A percentile compares a stretch with the other conserved stretches of the same genome.
phyloP scores from a whole-genome alignment of 371 early-diverging fungal species.

The Lichtheimia corymbifera region DNA sequence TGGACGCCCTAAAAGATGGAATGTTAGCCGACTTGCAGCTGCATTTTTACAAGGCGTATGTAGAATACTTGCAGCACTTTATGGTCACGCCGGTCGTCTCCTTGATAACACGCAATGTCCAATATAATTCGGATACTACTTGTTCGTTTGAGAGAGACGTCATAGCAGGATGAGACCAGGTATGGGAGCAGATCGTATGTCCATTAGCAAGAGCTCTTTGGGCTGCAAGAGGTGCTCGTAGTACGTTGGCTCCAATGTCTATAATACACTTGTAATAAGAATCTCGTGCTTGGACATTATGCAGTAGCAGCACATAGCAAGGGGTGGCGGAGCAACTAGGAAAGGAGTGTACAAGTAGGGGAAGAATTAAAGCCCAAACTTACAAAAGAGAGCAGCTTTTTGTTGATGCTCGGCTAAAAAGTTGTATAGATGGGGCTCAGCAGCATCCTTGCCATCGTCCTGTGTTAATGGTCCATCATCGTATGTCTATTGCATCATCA shows the following conservation, averaged over 20 bases:
- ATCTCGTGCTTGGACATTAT: too few relatives aligned
- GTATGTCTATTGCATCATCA: constrained; percentile 17
- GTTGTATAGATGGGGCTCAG: constrained; percentile 50
- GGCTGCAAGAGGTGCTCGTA: constrained; percentile 43
- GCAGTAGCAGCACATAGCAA: too few relatives aligned
- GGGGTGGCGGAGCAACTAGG: not conserved
- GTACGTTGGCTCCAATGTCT: constrained; percentile 53
- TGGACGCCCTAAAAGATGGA: constrained; percentile 27
- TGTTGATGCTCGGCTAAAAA: constrained; percentile 37
- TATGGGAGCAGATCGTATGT: constrained; percentile 51
- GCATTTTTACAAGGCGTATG: too few relatives aligned
- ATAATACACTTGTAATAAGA: too few relatives aligned
- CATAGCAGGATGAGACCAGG: constrained; percentile 66
- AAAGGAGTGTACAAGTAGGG: not conserved
- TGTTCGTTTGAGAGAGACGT: constrained; percentile 52
- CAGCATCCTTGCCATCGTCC: constrained; percentile 22
- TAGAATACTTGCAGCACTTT: constrained; percentile 30
- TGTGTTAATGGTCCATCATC: constrained; percentile 54
- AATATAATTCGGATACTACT: constrained; percentile 60
- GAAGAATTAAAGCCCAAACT: constrained; percentile 6
- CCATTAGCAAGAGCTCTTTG: constrained; percentile 49
- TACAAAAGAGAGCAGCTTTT: constrained; percentile 28
- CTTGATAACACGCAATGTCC: constrained; percentile 54
- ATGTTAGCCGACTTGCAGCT: too few relatives aligned
- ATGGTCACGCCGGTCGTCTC: constrained; percentile 55